Evolutionary conservation across 208 protist species (phyloP).

Genomic region (Acanthamoeba pearcei): DNA sequence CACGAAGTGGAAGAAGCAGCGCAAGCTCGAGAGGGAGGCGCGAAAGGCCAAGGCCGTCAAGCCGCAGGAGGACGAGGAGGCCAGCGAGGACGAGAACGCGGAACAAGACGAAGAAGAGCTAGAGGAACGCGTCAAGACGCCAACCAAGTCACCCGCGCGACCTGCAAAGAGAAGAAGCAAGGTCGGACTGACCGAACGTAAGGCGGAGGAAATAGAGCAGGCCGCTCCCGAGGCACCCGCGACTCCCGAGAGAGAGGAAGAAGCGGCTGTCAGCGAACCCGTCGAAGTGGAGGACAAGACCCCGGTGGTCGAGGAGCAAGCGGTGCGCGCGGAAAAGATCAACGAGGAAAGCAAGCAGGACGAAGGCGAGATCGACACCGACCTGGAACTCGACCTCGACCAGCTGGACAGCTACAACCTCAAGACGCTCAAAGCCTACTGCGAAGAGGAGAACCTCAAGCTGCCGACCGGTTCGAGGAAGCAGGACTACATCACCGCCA

Average conservation of each 20-base stretch:
- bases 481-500: slow-evolving; percentile 2
- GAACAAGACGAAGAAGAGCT: no score
- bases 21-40: not conserved
- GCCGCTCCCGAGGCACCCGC: not conserved
- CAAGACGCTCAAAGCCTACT: slow-evolving; percentile 11
- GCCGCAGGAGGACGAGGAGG: not conserved
- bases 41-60: not conserved
- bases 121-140: no score
- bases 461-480: not conserved
- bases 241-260: not conserved
- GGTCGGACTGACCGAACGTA: not conserved
- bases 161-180: not conserved
- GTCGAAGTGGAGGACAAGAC: not conserved
- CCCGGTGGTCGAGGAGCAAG: not conserved
- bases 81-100: not conserved
- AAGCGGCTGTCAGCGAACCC: not conserved
- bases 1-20: slow-evolving; percentile 1
- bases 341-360: not conserved
- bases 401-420: not conserved
- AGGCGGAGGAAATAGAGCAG: not conserved
- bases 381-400: not conserved
- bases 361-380: not conserved
- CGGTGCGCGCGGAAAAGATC: not conserved
- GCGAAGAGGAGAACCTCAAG: not conserved
- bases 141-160: not conserved